Evolutionary conservation across 495 filamentous ascomycete genomes (phyloP).

Genomic region (Aspergillus hancockii): DNA sequence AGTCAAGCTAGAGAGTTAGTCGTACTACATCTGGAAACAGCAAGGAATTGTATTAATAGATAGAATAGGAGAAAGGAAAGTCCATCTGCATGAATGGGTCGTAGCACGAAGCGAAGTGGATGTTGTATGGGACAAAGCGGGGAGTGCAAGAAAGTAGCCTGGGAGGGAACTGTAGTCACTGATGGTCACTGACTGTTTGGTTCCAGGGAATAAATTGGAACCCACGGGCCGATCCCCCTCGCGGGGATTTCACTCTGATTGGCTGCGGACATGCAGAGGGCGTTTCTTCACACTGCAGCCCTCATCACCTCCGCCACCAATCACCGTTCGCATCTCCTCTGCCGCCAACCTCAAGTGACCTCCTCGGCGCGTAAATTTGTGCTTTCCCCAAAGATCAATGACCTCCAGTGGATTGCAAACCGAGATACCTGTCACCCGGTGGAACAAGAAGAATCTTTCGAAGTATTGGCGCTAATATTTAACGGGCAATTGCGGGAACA

Average conservation of each 20-base stretch:
- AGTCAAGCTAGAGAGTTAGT: not conserved
- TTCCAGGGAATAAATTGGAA: too few relatives aligned
- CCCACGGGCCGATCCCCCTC: too few relatives aligned
- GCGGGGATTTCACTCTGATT: conserved; percentile 11
- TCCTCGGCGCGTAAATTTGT: conserved; percentile 25
- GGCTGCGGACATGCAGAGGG: conserved; percentile 16
- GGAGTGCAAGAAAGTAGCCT: not conserved
- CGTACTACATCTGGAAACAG: not conserved
- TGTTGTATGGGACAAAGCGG: not conserved
- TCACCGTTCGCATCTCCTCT: conserved; percentile 3
- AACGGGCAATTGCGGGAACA: not conserved
- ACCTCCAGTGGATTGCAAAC: not conserved
- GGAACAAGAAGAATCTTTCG: not conserved
- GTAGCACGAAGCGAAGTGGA: too few relatives aligned
- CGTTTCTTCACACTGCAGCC: conserved; percentile 31
- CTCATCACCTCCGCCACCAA: conserved; percentile 26
- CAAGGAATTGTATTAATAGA: conserved; percentile 4
- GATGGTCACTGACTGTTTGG: conserved; percentile 5
- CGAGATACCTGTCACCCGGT: not conserved
- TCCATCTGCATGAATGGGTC: not conserved
- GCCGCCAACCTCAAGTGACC: conserved; percentile 19
- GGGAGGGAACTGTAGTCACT: conserved; percentile 4
- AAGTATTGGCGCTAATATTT: not conserved
- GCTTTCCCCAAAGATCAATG: not conserved
- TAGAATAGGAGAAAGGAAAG: not conserved